These are phyloP conservation scores for Boletales sp. DNA, from an alignment of 768 basidiomycete genomes.

Conservation along the genomic window DNA sequence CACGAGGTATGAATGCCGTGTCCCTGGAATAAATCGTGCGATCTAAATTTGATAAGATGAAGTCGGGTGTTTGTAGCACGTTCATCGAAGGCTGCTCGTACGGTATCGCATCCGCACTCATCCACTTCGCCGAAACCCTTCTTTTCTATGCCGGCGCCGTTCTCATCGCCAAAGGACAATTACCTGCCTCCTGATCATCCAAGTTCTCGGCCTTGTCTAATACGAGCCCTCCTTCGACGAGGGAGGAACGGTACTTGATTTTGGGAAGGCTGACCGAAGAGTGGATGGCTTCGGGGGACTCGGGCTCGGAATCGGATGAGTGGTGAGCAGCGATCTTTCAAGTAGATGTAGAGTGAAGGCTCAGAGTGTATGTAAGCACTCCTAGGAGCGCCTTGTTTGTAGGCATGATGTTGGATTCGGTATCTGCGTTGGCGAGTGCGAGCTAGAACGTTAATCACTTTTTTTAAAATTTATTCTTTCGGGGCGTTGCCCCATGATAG, in stretches of 20 bases:
- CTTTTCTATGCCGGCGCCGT: slow-evolving; percentile 89
- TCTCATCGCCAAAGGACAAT: slow-evolving; percentile 81
- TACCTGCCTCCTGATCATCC: slow-evolving; percentile 83
- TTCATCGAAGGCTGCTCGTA: slow-evolving; percentile 86
- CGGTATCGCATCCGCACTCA: slow-evolving; percentile 83
- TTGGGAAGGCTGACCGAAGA: too few species aligned
- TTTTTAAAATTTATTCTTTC: too few species aligned
- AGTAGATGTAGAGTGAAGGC: too few species aligned
- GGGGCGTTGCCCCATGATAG: too few species aligned
- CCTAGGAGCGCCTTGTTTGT: slow-evolving; percentile 70
- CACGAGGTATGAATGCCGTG: slow-evolving; percentile 71
- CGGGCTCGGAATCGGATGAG: too few species aligned
- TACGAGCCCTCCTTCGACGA: slow-evolving; percentile 91
- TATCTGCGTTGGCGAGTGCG: slow-evolving; percentile 55
- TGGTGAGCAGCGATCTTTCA: too few species aligned
- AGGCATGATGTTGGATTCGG: slow-evolving; percentile 55
- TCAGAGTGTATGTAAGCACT: slow-evolving; percentile 67
- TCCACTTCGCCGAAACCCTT: slow-evolving; percentile 86
- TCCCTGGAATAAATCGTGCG: slow-evolving; percentile 72
- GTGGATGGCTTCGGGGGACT: too few species aligned
- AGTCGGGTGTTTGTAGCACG: slow-evolving; percentile 73
- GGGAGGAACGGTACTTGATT: too few species aligned
- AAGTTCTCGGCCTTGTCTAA: slow-evolving; percentile 86
- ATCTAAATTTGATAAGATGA: slow-evolving; percentile 61
- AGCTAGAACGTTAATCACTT: slow-evolving; percentile 39